Evolutionary conservation across 2,329 filamentous ascomycete species (phyloP), one percentile per base, ranked within the genome.

Genomic region (Ascochyta clinopodiicola): DNA sequence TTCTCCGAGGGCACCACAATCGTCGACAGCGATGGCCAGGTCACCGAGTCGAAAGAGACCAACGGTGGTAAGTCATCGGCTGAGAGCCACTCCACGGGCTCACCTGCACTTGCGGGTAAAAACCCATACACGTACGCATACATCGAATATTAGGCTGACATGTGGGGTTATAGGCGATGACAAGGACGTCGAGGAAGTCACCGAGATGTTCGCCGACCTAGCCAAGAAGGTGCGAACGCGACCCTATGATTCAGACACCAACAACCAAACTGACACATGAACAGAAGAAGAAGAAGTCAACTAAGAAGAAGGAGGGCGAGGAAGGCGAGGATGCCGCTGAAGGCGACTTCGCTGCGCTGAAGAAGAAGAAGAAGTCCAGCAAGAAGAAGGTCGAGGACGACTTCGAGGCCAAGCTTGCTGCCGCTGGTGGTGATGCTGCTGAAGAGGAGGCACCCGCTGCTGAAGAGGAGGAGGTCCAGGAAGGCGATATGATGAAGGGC

Each of bases 1-100:
- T 98, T 98, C 78, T 93, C 89, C 75, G 90, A 95, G 78, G 91
- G 91, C 72, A 86, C 91, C 69, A 85, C 90, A 64, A 87, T 96
- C 70, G 93, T 97, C 76, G 91, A 96, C 81, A 86, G 87, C 78
- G 91, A 96, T 83, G 94, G 94, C 70, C 86, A 88, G 75, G 87
- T 97, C 74, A 91, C 86, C 71, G 88, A 90, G 79, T 84, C 90
- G 76, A 85, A 88, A 65, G 83, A 85, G 68, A 77, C 82, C 71
- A 86, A 89, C 71, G 90, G 91, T 70, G 84, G 89, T 68, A 92
- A 92, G 81, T 86, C 89, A 65, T 91, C 90, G 69, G 92, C 92
- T 66, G 85, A 89, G 81, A 92, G 88, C 75, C 91, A 96, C 79
- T 45, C 39, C 43, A 51, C 52, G 32, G 49, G 61, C 66, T 52